Conservation (phyloP, 2,329 filamentous ascomycete genomes). For the Diaporthe ilicicola region DNA sequence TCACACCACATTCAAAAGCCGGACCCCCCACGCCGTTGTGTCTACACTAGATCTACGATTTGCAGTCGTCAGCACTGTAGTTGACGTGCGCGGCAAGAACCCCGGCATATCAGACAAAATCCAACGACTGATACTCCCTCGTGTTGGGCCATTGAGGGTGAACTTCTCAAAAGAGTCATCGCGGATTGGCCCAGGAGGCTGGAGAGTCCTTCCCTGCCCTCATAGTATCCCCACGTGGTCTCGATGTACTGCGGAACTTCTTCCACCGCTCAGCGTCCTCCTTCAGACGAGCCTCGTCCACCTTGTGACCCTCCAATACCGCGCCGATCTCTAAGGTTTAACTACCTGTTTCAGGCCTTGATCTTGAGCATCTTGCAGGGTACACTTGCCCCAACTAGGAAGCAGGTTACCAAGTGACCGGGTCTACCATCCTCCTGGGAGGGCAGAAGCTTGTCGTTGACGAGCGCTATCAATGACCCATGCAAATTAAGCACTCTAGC, state of each 20-base stretch:
- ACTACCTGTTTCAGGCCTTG: conserved; percentile 16
- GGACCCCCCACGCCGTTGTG: neutral
- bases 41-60: neutral
- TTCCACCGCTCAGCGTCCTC: conserved; percentile 21
- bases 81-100: neutral
- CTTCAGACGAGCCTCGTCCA: neutral
- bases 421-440: conserved; percentile 17
- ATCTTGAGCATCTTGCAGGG: neutral
- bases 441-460: conserved; percentile 7
- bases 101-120: neutral
- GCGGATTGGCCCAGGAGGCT: neutral
- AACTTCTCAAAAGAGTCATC: neutral
- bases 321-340: neutral
- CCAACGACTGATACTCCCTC: neutral
- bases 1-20: neutral
- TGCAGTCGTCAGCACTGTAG: neutral
- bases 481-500: conserved; percentile 20
- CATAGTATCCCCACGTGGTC: conserved; percentile 8
- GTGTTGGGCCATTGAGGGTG: neutral
- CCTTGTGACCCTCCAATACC: neutral
- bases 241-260: neutral
- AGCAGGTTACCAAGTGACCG: neutral
- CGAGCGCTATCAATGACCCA: neutral
- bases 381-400: conserved; percentile 4
- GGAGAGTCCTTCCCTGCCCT: neutral